phyloP scores from a whole-genome alignment of 2,329 filamentous ascomycete genomes.

The Huntiella bhutanensis region DNA sequence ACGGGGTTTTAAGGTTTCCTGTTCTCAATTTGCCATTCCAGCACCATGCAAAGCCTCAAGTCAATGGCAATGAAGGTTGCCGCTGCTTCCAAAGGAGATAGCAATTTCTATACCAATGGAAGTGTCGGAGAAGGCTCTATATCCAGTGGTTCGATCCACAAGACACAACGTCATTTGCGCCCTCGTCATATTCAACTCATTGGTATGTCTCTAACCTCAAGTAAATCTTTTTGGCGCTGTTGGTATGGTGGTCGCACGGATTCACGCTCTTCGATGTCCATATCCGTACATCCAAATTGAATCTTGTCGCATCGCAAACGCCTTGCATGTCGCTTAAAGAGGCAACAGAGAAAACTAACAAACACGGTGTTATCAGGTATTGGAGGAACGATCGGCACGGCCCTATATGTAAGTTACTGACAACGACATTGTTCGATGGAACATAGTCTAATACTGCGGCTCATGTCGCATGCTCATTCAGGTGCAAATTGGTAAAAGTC shows the following conservation, averaged over 20 bases:
- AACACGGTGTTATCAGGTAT: constrained; percentile 24
- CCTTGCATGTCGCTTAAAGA: not conserved
- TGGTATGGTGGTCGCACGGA: not conserved
- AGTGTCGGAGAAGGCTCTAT: not conserved
- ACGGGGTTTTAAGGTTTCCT: too few relatives aligned
- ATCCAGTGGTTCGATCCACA: not conserved
- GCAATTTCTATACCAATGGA: too few relatives aligned
- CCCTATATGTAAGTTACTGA: constrained; percentile 27
- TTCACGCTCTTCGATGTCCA: not conserved
- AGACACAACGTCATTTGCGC: constrained; percentile 34
- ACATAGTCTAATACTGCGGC: constrained; percentile 11
- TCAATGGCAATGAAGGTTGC: too few relatives aligned
- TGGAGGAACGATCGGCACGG: constrained; percentile 45
- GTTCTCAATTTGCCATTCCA: too few relatives aligned
- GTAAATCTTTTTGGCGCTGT: not conserved
- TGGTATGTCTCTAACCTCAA: constrained; percentile 4
- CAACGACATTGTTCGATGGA: not conserved
- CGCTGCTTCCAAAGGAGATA: too few relatives aligned
- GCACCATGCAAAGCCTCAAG: too few relatives aligned
- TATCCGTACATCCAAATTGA: not conserved
- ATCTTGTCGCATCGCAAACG: not conserved
- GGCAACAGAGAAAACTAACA: not conserved
- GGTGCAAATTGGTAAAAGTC: constrained; percentile 32
- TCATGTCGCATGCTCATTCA: constrained; percentile 14
- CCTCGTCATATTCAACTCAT: constrained; percentile 39